Evolutionary conservation across 2,329 filamentous ascomycete species (phyloP), one percentile per base, ranked within the genome.

Genomic region (Paracoccidioides brasiliensis): DNA sequence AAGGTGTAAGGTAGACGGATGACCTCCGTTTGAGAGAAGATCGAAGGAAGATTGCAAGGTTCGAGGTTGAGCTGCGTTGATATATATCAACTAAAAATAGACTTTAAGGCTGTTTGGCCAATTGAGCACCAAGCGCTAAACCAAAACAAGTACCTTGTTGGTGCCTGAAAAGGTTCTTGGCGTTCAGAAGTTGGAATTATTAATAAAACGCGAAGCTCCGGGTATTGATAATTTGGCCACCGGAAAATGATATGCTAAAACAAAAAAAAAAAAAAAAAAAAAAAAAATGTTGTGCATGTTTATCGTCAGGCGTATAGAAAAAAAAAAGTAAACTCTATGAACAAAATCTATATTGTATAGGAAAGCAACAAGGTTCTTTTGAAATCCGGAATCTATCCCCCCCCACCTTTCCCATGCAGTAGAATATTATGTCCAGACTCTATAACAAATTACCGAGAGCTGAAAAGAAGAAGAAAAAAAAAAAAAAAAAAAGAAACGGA

Each of bases 311-410:
- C n/a, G n/a, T 10, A 46, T 37, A 37, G 43, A 48, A 35, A 32
- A 48, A 35, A 32, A 30, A 32, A 22, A 48, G 35, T 12, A 54
- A 48, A 52, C 49, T 48, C 38, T n/a, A 51, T 37, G 38, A 42
- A 52, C 40, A 45, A 22, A 30, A 51, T 58, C 55, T 54, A 54
- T 53, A 14, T 44, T 43, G 50, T 43, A 54, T 48, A 52, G 54
- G 37, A 51, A 53, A 54, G 50, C 32, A 56, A 41, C 50, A 44
- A 5, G 32, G 35, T 22, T 42, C 28, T 48, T 38, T 30, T n/a
- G 46, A 55, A 54, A 51, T 6, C 38, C 51, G 30, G 54, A 56
- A 54, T 58, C 57, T 52, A 58, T 56, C 48, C 50, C 52, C 52
- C 37, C 51, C 40, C 15, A 54, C 42, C 53, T 41, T 22, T 54